Evolutionary conservation across 805 yeast genomes (phyloP), one percentile per base, ranked within the genome.

Genomic region (Priceomyces melissophilus): DNA sequence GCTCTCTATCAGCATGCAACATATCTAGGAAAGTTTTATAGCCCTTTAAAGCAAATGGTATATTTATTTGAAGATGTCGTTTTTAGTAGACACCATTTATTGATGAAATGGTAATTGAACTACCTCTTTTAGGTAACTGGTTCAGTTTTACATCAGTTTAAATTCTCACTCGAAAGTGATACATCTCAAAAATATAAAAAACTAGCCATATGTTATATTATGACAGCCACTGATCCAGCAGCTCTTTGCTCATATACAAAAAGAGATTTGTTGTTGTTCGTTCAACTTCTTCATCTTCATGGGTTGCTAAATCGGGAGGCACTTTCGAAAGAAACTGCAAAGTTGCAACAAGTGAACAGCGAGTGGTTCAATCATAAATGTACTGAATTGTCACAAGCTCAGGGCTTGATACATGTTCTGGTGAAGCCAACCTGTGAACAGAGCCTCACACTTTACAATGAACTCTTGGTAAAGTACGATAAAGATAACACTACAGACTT

Each of bases 251-350:
- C 37, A n/a, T 55, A 53, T 30, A 44, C 30, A 25, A 52, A 53
- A 37, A 48, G 68, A 38, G 73, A 67, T 42, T 50, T 66, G 9
- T 60, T 69, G 20, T 57, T 69, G 15, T 41, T 69, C 11, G 48
- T 67, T 1, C 75, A 70, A 49, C 50, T 69, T 6, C 54, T 70
- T 5, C 73, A 69, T 39, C 54, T 57, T 2, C 55, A 58, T 33
- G 62, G 59, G 2, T 50, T 65, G 14, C 51, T 60, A 14, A 54
- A 55, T n/a, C 59, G 61, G 1, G 53, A 48, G 3, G 42, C 44
- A n/a, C 36, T 53, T 8, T 29, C 38, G 1, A 16, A 46, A 9
- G 36, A 48, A 8, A 55, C 50, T n/a, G 37, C 35, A 3, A 39
- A 46, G 30, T 53, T 69, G 4, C 48, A 48, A 3, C 50, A 46